Evolutionary conservation across 1,284 basidiomycete species (phyloP).

Genomic region (Phellinidium pouzarii): DNA sequence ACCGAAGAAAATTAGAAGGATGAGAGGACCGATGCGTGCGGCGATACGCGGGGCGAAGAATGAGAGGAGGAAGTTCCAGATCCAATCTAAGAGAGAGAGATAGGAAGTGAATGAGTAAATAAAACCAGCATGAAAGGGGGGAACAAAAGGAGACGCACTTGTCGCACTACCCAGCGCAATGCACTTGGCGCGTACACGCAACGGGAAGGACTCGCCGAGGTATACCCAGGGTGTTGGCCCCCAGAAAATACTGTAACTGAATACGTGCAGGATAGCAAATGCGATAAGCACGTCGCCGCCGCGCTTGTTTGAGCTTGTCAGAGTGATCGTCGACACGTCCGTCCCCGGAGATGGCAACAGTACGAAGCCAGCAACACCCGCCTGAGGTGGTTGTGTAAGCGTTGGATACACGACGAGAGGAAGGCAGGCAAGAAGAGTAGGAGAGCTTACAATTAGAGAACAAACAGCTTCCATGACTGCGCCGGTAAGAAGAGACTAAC

Average conservation of each 20-base stretch:
- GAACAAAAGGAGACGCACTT: constrained; percentile 28
- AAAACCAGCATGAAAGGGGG: not conserved
- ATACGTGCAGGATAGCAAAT: constrained; percentile 73
- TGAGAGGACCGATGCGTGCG: constrained; percentile 63
- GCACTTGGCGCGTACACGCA: constrained; percentile 69
- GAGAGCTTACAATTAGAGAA: constrained; percentile 46
- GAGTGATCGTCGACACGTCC: constrained; percentile 26
- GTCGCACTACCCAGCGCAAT: constrained; percentile 66
- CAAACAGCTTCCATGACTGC: constrained; percentile 57
- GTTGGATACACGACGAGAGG: too few relatives aligned
- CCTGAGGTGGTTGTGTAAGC: constrained; percentile 31
- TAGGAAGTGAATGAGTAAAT: not conserved
- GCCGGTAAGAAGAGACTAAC: constrained; percentile 63
- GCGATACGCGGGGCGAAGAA: constrained; percentile 69
- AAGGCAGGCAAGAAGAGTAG: not conserved
- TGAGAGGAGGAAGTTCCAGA: constrained; percentile 70
- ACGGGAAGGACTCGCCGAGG: constrained; percentile 59
- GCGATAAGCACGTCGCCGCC: constrained; percentile 64
- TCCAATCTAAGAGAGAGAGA: constrained; percentile 36
- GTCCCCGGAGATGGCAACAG: constrained; percentile 45
- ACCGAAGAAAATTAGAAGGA: constrained; percentile 71
- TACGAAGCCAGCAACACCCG: constrained; percentile 68
- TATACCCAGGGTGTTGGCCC: constrained; percentile 65
- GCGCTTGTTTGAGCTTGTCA: constrained; percentile 48
- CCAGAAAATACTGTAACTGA: constrained; percentile 68